Evolutionary conservation across 345 rosid species (phyloP), one percentile per base, ranked within the genome.

Genomic region (Bretschneidera sinensis): DNA sequence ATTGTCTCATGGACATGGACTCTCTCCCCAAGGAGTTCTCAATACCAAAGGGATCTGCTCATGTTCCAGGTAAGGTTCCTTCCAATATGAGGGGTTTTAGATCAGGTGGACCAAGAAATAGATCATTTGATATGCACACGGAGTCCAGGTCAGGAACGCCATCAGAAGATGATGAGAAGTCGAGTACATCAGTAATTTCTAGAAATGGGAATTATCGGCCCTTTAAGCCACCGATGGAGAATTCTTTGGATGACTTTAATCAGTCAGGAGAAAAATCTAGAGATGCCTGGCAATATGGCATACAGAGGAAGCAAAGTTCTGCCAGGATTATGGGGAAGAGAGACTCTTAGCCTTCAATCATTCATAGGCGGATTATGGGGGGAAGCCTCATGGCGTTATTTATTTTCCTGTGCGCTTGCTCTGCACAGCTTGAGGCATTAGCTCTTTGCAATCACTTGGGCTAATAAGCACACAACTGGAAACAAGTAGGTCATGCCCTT

Each of bases 1-100:
- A 78, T 45, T 94, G 99, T 76, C 88, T 84, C 65, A 83, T 85
- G 92, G 89, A 88, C 76, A 88, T 86, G 96, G 96, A 86, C 31
- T 78, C 97, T 50, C 75, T 94, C 11, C 99, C 99, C 48, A 82
- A 81, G 62, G 96, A 94, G 39, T 83, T 94, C 24, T 63, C 74
- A 51, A 78, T 68, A 23, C 69, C 83, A 23, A 89, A 83, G 65
- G 95, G 76, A 57, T 59, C 75, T 11, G 70, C 82, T 64, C 74
- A 71, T 51, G 58, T 68, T 71, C 60, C 80, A 43, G 87, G 88
- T 16, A 89, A 84, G 75, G 69, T 76, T 58, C 57, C 82, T 43
- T 81, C 80, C 43, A 80, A 68, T 72, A 57, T 48, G 43, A 87
- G 97, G 78, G 90, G 86, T 31, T 69, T 78, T 71, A 86, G 92